These are phyloP conservation scores for Saccharum spontaneum DNA, from an alignment of 176 grass and related monocot species.

Conservation along the genomic window DNA sequence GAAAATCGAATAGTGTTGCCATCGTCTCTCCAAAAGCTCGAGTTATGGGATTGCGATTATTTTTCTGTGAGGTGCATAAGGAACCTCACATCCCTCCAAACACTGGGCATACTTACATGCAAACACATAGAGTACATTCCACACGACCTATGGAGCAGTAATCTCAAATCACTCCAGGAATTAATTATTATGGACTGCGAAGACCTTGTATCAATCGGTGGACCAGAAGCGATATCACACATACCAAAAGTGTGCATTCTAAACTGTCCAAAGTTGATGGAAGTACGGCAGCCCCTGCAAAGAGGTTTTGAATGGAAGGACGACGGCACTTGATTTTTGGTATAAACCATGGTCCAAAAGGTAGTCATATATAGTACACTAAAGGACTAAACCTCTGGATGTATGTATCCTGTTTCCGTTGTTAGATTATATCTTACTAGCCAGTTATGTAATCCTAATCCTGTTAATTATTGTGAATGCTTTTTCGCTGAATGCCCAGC, in stretches of 20 bases:
- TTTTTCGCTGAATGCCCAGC: too few species aligned
- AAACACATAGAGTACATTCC: background rate
- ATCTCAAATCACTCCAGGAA: background rate
- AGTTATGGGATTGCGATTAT: fast-evolving
- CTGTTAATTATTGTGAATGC: too few species aligned
- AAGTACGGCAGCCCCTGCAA: background rate
- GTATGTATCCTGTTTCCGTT: too few species aligned
- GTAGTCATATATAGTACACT: too few species aligned
- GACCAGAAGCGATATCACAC: background rate
- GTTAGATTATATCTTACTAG: too few species aligned
- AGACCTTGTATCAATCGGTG: conserved; percentile 12
- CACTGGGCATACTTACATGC: fast-evolving
- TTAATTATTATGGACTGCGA: fast-evolving
- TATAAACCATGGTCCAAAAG: too few species aligned
- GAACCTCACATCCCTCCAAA: background rate
- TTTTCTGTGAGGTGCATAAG: background rate
- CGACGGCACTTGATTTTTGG: too few species aligned
- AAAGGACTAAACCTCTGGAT: too few species aligned
- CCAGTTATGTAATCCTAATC: too few species aligned
- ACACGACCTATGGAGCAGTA: background rate
- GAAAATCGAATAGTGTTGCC: background rate
- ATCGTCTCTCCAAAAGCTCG: background rate
- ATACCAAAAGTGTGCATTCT: fast-evolving
- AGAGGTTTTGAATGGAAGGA: background rate
- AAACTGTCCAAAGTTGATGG: background rate